Evolutionary conservation across 176 grass and related monocot species (phyloP), one percentile per base, ranked within the genome.

Genomic region (Hordeum marinum): DNA sequence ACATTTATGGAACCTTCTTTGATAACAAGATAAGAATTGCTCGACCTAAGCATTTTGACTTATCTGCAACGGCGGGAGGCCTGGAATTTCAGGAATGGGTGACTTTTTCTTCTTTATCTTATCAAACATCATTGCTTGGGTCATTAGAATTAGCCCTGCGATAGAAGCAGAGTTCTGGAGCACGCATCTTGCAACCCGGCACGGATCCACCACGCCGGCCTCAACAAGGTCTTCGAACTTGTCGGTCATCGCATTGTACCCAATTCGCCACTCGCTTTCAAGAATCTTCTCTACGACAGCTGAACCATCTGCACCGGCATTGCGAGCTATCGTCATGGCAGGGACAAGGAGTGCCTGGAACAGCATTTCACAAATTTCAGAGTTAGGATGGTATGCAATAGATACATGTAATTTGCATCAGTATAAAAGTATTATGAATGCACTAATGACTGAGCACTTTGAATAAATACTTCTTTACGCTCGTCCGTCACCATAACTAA

Each of bases 111-210:
- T 93, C 87, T 93, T 95, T 68, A 84, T 54, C 73, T 89, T 92
- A 83, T 98, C 91, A 37, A 95, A 92, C 93, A 95, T 87, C 83
- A 85, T 92, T 58, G 91, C 93, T 75, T 98, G 90, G 23, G 93
- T 93, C 88, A 91, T 95, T 46, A 98, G 81, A 80, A 98, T 85
- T 58, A 95, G 58, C 66, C 95, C 92, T 69, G 93, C 80, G 2
- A 98, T 88, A 10, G 96, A 98, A 27, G 93, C 89, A 8, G 91
- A 94, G 69, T 94, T 98, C 74, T 95, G 83, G 3, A 98, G 93
- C 12, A 94, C 91, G 1, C 93, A 94, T 89, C 91, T 90, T 15
- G 89, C 87, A 59, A 94, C 96, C 80, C 85, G 92, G 66, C 87
- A 93, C 21, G 93, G 96, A n/a, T 98, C 96, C 11, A 95, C 87